Evolutionary conservation across 2,329 filamentous ascomycete genomes (phyloP).

Genomic region (Paraconiothyrium brasiliense): DNA sequence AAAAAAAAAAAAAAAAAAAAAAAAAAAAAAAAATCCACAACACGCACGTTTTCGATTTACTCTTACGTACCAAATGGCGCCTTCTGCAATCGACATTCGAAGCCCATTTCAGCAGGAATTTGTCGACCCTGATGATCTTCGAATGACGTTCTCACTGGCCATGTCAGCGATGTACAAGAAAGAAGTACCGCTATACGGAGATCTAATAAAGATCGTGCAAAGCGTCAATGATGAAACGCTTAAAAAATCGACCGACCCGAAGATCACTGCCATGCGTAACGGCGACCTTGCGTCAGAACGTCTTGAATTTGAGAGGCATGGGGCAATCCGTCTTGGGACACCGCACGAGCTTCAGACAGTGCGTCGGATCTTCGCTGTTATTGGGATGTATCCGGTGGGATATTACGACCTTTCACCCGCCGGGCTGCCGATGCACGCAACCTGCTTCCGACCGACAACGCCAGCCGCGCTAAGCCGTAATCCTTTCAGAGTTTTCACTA

Average conservation of each 20-base stretch:
- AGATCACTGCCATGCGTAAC: conserved; percentile 10
- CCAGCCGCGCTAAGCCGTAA: conserved; percentile 50
- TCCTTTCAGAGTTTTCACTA: conserved; percentile 59
- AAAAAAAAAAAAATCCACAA: neutral
- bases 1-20: no score
- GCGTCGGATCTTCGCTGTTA: conserved; percentile 56
- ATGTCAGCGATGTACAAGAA: conserved; percentile 50
- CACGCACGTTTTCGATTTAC: neutral
- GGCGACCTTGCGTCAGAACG: conserved; percentile 25
- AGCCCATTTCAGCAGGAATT: neutral
- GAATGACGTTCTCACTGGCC: conserved; percentile 17
- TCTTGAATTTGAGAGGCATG: conserved; percentile 53
- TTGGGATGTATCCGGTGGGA: conserved; percentile 61
- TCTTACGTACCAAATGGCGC: neutral
- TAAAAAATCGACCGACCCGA: neutral
- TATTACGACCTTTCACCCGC: conserved; percentile 62
- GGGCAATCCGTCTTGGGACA: conserved; percentile 61
- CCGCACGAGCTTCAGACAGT: conserved; percentile 55
- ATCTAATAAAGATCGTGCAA: conserved; percentile 44
- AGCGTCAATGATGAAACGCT: conserved; percentile 24
- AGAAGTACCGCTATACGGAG: conserved; percentile 50
- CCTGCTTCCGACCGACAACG: conserved; percentile 58
- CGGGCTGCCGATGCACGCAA: conserved; percentile 62
- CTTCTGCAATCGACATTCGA: conserved; percentile 3
- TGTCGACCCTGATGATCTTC: conserved; percentile 13